phyloP scores from a whole-genome alignment of 306 rosid species.

The Acacia confusa region DNA sequence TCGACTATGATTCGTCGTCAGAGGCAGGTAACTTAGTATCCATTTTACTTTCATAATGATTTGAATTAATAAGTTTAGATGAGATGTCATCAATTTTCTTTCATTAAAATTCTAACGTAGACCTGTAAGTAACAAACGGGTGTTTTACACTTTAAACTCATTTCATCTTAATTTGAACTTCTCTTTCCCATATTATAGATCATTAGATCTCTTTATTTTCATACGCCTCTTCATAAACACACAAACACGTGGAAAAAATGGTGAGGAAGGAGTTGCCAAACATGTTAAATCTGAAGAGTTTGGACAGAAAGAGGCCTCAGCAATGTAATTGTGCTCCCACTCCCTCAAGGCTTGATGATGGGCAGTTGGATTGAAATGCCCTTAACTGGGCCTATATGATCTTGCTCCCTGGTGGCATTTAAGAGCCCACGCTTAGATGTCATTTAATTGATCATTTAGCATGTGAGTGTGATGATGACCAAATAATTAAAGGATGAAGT shows the following conservation, averaged over 20 bases:
- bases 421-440: neutral
- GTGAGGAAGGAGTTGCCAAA: slow-evolving; percentile 9
- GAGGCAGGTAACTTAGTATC: slow-evolving; percentile 64
- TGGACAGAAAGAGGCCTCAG: neutral
- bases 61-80: neutral
- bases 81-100: neutral
- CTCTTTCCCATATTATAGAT: neutral
- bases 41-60: slow-evolving; percentile 19
- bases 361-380: neutral
- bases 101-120: neutral
- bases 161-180: neutral
- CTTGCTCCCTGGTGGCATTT: neutral
- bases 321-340: neutral
- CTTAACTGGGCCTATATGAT: neutral
- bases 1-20: slow-evolving; percentile 95
- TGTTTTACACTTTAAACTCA: neutral
- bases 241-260: neutral
- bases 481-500: neutral
- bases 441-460: neutral
- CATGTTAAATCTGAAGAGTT: neutral
- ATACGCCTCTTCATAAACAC: neutral
- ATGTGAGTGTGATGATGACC: neutral
- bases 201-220: neutral
- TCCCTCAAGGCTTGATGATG: neutral
- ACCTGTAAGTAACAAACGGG: neutral